phyloP scores from a whole-genome alignment of 208 protist species.

The Entamoeba dispar region DNA sequence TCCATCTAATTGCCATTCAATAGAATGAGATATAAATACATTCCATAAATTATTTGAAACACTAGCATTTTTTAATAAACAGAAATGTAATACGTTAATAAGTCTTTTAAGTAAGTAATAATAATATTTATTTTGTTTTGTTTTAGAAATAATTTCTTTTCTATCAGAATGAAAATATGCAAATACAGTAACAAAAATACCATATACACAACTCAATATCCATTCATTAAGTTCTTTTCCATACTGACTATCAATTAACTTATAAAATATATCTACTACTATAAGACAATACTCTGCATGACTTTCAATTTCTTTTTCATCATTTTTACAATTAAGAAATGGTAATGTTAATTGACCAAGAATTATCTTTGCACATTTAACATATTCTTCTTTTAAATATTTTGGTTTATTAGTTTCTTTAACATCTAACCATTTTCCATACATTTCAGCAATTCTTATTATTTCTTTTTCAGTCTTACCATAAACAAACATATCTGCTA shows the following conservation, averaged over 20 bases:
- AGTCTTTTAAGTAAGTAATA: not conserved
- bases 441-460: not conserved
- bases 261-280: not conserved
- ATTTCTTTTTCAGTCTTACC: not conserved
- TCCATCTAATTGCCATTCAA: not conserved
- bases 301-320: not conserved
- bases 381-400: not conserved
- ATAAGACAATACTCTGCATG: not conserved
- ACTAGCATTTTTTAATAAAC: not conserved
- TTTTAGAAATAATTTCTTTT: not conserved
- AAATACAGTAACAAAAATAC: not conserved
- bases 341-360: not conserved
- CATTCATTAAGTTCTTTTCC: not conserved
- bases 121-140: not conserved
- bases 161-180: not conserved
- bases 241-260: not conserved
- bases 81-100: not conserved
- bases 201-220: not conserved
- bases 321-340: not conserved
- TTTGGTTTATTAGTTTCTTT: not conserved
- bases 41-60: not conserved
- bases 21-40: not conserved
- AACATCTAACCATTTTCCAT: not conserved
- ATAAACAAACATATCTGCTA: not conserved
- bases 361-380: not conserved